Base-by-base conservation (phyloP, 2,329 filamentous ascomycete genomes). In the Sporothrix brunneoviolacea region DNA sequence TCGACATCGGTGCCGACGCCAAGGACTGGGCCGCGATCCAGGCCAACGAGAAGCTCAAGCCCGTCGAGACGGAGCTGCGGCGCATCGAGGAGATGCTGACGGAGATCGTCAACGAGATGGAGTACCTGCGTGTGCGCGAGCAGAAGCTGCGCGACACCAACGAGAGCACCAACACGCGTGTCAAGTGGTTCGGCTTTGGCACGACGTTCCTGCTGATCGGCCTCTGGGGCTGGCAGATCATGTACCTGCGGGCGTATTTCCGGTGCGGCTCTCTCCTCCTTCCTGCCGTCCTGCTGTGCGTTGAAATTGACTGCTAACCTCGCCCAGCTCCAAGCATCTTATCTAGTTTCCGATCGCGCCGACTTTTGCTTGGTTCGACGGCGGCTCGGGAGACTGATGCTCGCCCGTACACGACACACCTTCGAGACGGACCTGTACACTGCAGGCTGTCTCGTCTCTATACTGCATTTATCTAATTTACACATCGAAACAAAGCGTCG, bases 21-120 rank as follows among this genome's bases (percentile, higher is more conserved):
- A 95, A 95, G 70, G 93, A 98, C 73, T 98, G 93, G 93, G 90
- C 85, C 58, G 89, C 89, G 60, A 94, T 97, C 66, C 90, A 96
- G 72, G 89, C 89, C 52, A 87, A 84, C 57, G 93, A 98, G 80
- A 97, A 97, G 78, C 83, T 98, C 61, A 95, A 95, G 80, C 93
- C 93, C 42, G 82, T 96, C 61, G 93, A 98, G 74, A 90, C 88
- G 16, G 93, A 97, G 68, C 80, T 98, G 64, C 84, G 91, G 63
- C 83, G 90, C 60, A 87, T 97, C 64, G 90, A 95, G 68, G 93
- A 96, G 72, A 79, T 91, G 65, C 86, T 95, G 35, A 77, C 76
- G 58, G 91, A 97, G 73, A 83, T 97, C 57, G 91, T 96, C 43
- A 70, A 70, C 56, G 91, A 97, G 77, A 95, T 98, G 91, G 91